phyloP scores from a whole-genome alignment of 768 basidiomycete species.

The Boletus pseudopeckii region DNA sequence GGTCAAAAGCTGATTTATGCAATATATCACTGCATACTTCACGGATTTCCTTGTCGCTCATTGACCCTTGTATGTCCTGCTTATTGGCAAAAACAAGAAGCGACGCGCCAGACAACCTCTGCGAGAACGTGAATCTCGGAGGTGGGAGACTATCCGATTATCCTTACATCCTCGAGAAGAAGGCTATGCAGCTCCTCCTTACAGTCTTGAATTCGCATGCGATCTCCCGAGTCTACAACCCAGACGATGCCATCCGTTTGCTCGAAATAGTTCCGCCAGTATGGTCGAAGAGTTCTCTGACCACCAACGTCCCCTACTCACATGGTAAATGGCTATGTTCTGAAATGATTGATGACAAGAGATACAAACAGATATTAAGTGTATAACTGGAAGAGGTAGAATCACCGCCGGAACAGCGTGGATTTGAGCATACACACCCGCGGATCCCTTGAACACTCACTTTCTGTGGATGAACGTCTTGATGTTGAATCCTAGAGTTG shows the following conservation, averaged over 20 bases:
- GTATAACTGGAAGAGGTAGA: conserved; percentile 36
- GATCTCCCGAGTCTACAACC: conserved; percentile 96
- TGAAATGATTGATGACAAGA: background rate
- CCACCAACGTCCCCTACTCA: conserved; percentile 94
- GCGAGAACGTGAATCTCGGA: conserved; percentile 18
- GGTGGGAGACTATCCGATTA: conserved; percentile 1
- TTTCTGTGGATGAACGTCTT: conserved; percentile 91
- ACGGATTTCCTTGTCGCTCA: conserved; percentile 78
- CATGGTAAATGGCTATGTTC: conserved; percentile 78
- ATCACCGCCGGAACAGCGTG: conserved; percentile 24
- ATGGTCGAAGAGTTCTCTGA: conserved; percentile 91
- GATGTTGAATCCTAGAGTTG: conserved; percentile 98
- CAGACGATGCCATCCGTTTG: conserved; percentile 97
- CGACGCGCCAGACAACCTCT: conserved; percentile 95
- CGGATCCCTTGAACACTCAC: conserved; percentile 44
- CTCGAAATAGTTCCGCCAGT: conserved; percentile 99
- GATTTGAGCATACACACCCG: conserved; percentile 18
- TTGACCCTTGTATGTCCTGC: conserved; percentile 87
- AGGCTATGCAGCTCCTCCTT: conserved; percentile 81
- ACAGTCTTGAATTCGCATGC: conserved; percentile 88
- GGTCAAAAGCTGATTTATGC: conserved; percentile 5
- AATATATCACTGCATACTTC: conserved; percentile 51
- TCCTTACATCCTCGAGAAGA: conserved; percentile 85
- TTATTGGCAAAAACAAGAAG: conserved; percentile 97
- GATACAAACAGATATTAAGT: conserved; percentile 41